phyloP scores from a whole-genome alignment of 2,329 filamentous ascomycete genomes.

The Mycogone perniciosa region DNA sequence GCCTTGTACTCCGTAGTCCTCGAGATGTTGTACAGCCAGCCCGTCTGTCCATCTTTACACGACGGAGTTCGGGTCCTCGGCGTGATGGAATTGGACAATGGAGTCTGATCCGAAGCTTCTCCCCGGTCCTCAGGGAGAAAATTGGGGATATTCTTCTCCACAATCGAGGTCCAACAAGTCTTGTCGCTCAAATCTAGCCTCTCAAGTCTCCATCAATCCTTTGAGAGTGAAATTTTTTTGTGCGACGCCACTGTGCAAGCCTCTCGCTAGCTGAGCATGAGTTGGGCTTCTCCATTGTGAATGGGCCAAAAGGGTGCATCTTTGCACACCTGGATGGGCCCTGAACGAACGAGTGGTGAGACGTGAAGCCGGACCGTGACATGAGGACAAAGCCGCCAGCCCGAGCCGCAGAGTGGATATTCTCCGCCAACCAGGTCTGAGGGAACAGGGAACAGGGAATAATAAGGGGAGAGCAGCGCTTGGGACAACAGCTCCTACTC shows the following conservation, averaged over 20 bases:
- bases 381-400: constrained; percentile 5
- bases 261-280: neutral
- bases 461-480: neutral
- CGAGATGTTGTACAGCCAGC: neutral
- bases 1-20: constrained; percentile 4
- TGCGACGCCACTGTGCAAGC: neutral
- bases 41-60: neutral
- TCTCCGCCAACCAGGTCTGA: neutral
- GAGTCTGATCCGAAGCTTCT: neutral
- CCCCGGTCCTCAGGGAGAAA: neutral
- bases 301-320: neutral
- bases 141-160: neutral
- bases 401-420: neutral
- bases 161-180: neutral
- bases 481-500: neutral
- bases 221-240: no score
- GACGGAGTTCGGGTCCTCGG: neutral
- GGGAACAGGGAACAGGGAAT: neutral
- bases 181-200: no score
- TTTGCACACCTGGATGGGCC: neutral
- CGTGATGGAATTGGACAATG: constrained; percentile 1
- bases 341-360: constrained; percentile 7
- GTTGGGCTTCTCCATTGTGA: neutral
- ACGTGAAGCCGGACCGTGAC: constrained; percentile 4
- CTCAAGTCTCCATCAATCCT: no score